Conservation (phyloP, 192 early-diverging fungal species). For the Jimgerdemannia flammicorona region DNA sequence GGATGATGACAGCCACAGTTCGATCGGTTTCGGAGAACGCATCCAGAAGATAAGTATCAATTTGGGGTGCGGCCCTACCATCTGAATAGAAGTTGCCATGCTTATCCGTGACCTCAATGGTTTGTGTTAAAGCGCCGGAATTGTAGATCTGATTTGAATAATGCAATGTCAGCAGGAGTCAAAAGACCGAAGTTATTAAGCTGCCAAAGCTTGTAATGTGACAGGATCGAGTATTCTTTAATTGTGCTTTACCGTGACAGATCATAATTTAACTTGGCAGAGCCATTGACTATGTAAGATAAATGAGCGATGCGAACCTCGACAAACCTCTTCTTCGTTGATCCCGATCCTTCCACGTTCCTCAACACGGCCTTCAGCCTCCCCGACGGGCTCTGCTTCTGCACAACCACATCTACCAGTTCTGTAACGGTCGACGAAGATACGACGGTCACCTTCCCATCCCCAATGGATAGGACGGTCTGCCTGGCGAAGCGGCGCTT, state of each 20-base stretch:
- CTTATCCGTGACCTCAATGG: constrained; percentile 58
- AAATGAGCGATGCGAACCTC: constrained; percentile 28
- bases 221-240: no score
- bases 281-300: no score
- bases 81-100: constrained; percentile 75
- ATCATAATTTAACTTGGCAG: no score
- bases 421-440: constrained; percentile 12
- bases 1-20: no score
- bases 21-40: no score
- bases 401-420: constrained; percentile 27
- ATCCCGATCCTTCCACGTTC: constrained; percentile 32
- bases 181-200: neutral
- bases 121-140: constrained; percentile 42
- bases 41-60: constrained; percentile 1
- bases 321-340: constrained; percentile 45
- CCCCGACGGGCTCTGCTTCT: constrained; percentile 30
- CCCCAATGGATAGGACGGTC: constrained; percentile 29
- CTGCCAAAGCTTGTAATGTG: no score
- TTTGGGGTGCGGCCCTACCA: constrained; percentile 28
- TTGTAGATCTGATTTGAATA: constrained; percentile 39
- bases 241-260: no score
- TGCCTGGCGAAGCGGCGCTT: constrained; percentile 40
- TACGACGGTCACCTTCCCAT: constrained; percentile 25
- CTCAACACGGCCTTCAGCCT: constrained; percentile 33
- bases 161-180: neutral